Base-by-base conservation (phyloP, 1,284 basidiomycete species). In the Leccinum olivaceoglutinosum region DNA sequence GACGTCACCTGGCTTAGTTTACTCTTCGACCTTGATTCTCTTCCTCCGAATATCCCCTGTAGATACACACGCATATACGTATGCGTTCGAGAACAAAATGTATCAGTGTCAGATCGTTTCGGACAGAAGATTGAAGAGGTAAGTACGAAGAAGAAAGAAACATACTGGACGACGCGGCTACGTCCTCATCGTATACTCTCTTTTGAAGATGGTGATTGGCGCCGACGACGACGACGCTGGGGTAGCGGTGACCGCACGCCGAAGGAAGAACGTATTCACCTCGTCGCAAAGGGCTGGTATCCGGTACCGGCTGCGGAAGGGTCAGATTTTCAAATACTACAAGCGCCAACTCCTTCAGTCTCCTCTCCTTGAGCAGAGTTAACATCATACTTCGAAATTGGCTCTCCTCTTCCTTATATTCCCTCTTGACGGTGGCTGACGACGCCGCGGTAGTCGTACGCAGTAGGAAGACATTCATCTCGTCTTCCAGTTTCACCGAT, bases 91-190 rank as follows among this genome's bases (percentile, higher is more conserved):
- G 49, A 21, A 8, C 49, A 51, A 12, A 51, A 21, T 5, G 11
- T 51, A 51, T 51, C 4, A 21, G 11, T 51, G 11, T 51, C 18
- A 12, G 49, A 21, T 49, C 49, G 49, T 21, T 18, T 51, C 5
- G 49, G 49, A 39, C 38, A 39, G 21, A 21, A 7, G 18, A 12
- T 51, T 21, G 49, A 51, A 11, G 49, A 21, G 49, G 18, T 49
- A 18, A 1, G 5, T 21, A 51, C 11, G 11, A 12, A 21, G 11
- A 51, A 51, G 46, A 29, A 29, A 29, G 68, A 78, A 82, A 39
- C 65, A 3, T 60, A 72, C 70, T 58, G 10, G 16, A 34, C 12
- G 12, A 55, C 21, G 54, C 3, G 3, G 8, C 54, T 32, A 34
- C 8, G 14, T 34, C 29, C 6, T 56, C 54, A 2, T 56, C 16